Evolutionary conservation across 495 filamentous ascomycete species (phyloP), one percentile per base, ranked within the genome.

Genomic region (Podospora tetraspora): DNA sequence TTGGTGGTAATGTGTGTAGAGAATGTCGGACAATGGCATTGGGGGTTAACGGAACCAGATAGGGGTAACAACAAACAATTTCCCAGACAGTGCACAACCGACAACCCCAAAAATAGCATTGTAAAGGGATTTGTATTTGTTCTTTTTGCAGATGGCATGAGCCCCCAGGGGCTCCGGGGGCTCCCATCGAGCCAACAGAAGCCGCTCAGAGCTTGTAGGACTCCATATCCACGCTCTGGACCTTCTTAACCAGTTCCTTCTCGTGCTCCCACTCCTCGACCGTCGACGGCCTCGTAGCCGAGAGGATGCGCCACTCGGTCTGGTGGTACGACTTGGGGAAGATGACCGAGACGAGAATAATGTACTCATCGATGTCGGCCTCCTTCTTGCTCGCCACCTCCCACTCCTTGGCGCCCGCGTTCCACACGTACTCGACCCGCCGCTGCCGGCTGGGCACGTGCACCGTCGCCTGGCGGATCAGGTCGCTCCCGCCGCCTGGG

Each of bases 231-330:
- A 52, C 61, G 30, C 24, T 22, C 58, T 70, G 66, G 1, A 73
- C 12, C n/a, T 13, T 9, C 29, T 66, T 32, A 4, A 72, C 6
- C 61, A 71, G 22, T 10, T 66, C 24, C 66, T 68, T 67, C 68
- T 78, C 76, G 1, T 19, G 61, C n/a, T 76, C 60, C 62, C 85
- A 76, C 23, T 80, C 78, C 29, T 89, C 82, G 23, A 77, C 77
- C 76, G 83, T 86, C 11, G 86, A 90, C 72, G 89, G 84, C 69
- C 84, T 80, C 52, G 86, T 77, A 43, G 86, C 88, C 25, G 93
- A 93, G 88, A 92, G 91, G 61, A 96, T 74, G 75, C 83, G 85
- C 94, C 94, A 97, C 13, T 84, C 83, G 52, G 77, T 78, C 57
- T 87, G 83, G 69, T 82, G 72, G 63, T 86, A 90, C 3, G 81